A percentile compares a stretch with the other conserved stretches of the same genome.
These are phyloP conservation scores for Glycine tomentella DNA, from an alignment of 306 rosid genomes.

Conservation along the genomic window DNA sequence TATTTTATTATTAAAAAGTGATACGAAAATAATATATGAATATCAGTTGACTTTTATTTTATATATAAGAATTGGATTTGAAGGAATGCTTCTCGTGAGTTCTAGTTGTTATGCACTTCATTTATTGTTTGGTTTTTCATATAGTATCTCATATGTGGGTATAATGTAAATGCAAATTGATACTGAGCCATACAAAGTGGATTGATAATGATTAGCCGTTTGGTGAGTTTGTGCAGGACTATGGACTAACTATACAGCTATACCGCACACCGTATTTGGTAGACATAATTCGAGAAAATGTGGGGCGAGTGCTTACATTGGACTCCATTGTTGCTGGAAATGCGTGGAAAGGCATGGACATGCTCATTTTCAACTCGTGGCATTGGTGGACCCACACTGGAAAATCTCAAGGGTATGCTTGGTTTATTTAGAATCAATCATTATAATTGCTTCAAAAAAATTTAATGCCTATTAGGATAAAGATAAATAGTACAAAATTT, in stretches of 20 bases:
- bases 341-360: slow-evolving; percentile 86
- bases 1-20: background rate
- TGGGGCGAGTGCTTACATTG: slow-evolving; percentile 76
- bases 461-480: no score
- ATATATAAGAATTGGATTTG: background rate
- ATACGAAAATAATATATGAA: background rate
- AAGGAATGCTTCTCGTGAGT: background rate
- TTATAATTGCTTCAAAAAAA: no score
- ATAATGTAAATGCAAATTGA: background rate
- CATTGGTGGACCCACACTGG: slow-evolving; percentile 99
- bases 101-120: slow-evolving; percentile 34
- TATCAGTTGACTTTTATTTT: background rate
- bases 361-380: slow-evolving; percentile 91
- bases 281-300: slow-evolving; percentile 68
- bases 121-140: background rate
- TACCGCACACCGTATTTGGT: slow-evolving; percentile 88
- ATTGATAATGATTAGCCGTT: background rate
- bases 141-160: background rate
- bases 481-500: no score
- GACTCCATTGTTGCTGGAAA: slow-evolving; percentile 75
- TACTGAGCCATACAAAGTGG: slow-evolving; percentile 31
- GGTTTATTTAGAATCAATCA: no score
- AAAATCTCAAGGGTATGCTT: slow-evolving; percentile 63
- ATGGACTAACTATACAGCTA: slow-evolving; percentile 68
- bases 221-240: slow-evolving; percentile 66